phyloP scores from a whole-genome alignment of 2,329 filamentous ascomycete genomes.

The Aspergillus proliferans region DNA sequence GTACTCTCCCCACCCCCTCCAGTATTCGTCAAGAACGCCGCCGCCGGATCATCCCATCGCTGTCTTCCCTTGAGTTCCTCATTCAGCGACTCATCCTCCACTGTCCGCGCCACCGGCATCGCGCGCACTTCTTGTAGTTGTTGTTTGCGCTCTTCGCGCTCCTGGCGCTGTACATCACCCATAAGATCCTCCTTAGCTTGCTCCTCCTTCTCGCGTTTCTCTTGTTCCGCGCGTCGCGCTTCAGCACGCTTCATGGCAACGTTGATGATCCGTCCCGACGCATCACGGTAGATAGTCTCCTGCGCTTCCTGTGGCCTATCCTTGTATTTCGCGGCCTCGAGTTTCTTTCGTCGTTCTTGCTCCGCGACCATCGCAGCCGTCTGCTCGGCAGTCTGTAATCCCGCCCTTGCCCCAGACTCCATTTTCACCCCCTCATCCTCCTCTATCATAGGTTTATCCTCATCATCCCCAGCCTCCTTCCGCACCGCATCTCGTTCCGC shows the following conservation, averaged over 20 bases:
- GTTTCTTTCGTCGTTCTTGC: slow-evolving; percentile 51
- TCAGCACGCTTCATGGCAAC: slow-evolving; percentile 85
- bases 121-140: slow-evolving; percentile 72
- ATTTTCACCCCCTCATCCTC: slow-evolving; percentile 53
- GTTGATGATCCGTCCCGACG: slow-evolving; percentile 89
- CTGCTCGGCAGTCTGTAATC: slow-evolving; percentile 75
- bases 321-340: slow-evolving; percentile 37
- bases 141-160: slow-evolving; percentile 59
- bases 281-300: slow-evolving; percentile 93
- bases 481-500: slow-evolving; percentile 56
- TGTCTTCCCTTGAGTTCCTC: slow-evolving; percentile 67
- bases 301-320: slow-evolving; percentile 46
- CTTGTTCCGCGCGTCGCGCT: slow-evolving; percentile 70
- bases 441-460: slow-evolving; percentile 40
- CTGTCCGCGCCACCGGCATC: slow-evolving; percentile 70
- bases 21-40: slow-evolving; percentile 62
- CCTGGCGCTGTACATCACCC: slow-evolving; percentile 75
- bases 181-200: slow-evolving; percentile 65
- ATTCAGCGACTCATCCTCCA: slow-evolving; percentile 85
- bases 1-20: slow-evolving; percentile 39
- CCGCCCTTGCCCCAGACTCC: slow-evolving; percentile 81
- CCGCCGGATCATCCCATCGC: slow-evolving; percentile 93
- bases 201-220: slow-evolving; percentile 58
- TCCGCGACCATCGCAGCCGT: slow-evolving; percentile 65
- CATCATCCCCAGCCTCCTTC: slow-evolving; percentile 40